Conservation (phyloP, 805 yeast genomes). For the Barnettozyma sucrosica region DNA sequence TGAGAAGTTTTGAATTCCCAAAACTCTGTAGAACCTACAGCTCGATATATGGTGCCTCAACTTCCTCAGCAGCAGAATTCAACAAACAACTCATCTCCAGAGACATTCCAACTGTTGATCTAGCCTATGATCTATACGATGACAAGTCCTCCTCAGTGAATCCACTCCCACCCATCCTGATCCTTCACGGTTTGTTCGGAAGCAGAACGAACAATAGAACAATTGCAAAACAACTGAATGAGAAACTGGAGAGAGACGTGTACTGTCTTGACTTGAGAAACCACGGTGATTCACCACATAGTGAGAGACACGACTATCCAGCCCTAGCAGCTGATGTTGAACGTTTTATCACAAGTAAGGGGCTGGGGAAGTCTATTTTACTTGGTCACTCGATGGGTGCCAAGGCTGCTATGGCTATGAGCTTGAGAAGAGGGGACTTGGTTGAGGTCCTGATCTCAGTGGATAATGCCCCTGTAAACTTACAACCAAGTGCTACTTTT, state of each 20-base stretch:
- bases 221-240: slow-evolving; percentile 58
- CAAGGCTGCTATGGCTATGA: slow-evolving; percentile 84
- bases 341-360: slow-evolving; percentile 43
- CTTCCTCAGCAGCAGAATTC: slow-evolving; percentile 14
- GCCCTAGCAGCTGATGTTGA: slow-evolving; percentile 85
- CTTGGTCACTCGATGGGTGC: slow-evolving; percentile 93
- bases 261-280: slow-evolving; percentile 77
- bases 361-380: slow-evolving; percentile 45
- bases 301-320: slow-evolving; percentile 65
- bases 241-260: slow-evolving; percentile 46
- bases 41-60: slow-evolving; percentile 3
- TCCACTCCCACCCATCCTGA: slow-evolving; percentile 54
- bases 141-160: slow-evolving; percentile 21
- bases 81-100: slow-evolving; percentile 25
- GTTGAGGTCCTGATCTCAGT: slow-evolving; percentile 65
- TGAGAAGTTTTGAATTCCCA: not conserved
- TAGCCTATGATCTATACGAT: slow-evolving; percentile 47
- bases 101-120: slow-evolving; percentile 45
- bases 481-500: slow-evolving; percentile 53
- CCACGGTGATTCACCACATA: slow-evolving; percentile 89
- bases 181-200: slow-evolving; percentile 89
- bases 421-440: slow-evolving; percentile 58
- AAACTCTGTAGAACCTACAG: not conserved
- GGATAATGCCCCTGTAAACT: slow-evolving; percentile 84
- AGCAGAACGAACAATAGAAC: slow-evolving; percentile 73